Conservation (phyloP, 139 green algal species). For the Chlorella sorokiniana region DNA sequence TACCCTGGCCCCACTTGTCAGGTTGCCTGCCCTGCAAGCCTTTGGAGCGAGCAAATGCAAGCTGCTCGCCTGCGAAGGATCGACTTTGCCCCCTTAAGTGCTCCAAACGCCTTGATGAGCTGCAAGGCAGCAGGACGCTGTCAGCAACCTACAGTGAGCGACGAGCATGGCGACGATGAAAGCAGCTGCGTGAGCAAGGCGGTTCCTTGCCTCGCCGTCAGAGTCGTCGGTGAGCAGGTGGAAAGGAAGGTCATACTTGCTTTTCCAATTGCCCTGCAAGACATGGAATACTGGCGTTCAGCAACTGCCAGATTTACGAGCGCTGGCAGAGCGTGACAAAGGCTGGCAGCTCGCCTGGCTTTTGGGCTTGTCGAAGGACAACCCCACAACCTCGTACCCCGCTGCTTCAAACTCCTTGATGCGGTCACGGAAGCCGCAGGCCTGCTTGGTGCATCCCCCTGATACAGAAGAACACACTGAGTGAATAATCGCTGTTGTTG, state of each 20-base stretch:
- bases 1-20: no score
- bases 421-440: constrained; percentile 50
- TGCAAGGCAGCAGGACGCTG: neutral
- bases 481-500: no score
- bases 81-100: constrained; percentile 37
- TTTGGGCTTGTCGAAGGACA: constrained; percentile 59
- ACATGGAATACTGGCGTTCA: neutral
- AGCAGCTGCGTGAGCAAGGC: neutral
- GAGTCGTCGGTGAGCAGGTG: constrained; percentile 54
- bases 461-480: neutral
- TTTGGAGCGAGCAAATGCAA: no score
- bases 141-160: no score
- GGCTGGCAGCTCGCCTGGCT: constrained; percentile 31
- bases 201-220: neutral
- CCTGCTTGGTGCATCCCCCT: constrained; percentile 57
- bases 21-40: no score
- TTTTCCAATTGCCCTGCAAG: constrained; percentile 47
- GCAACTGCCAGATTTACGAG: neutral
- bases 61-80: constrained; percentile 23
- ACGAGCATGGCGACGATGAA: neutral
- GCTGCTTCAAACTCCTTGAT: constrained; percentile 26
- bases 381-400: constrained; percentile 49
- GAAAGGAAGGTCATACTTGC: constrained; percentile 48
- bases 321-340: neutral
- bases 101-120: constrained; percentile 44